Percentiles rank a stretch among this genome's conserved stretches.
These are phyloP conservation scores for Begonia fuchsioides DNA, from an alignment of 306 rosid genomes.

Conservation along the genomic window DNA sequence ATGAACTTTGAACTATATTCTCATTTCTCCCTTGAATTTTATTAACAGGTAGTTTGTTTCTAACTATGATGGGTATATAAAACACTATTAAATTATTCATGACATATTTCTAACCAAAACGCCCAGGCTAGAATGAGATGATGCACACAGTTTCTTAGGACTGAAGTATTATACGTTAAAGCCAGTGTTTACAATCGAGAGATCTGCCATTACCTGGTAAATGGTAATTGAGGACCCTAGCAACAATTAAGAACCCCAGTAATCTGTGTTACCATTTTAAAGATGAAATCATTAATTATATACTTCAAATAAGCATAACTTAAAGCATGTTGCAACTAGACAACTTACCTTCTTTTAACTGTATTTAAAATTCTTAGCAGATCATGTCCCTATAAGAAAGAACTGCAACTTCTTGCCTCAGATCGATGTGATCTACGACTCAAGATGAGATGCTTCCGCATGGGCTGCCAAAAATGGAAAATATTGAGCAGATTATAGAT, in stretches of 20 bases:
- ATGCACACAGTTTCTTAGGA: background rate
- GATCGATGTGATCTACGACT: slow-evolving; percentile 56
- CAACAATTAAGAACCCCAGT: no score
- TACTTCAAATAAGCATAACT: no score
- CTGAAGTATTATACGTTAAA: slow-evolving; percentile 39
- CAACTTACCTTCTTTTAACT: no score
- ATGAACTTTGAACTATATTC: background rate
- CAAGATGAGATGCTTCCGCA: slow-evolving; percentile 50
- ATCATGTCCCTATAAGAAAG: slow-evolving; percentile 54
- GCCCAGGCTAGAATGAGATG: background rate
- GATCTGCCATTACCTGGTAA: no score
- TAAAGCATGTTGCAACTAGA: no score
- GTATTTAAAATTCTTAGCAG: slow-evolving; percentile 39
- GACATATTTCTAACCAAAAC: background rate
- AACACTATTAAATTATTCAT: background rate
- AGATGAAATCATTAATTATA: no score
- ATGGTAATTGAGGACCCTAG: no score
- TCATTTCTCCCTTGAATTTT: background rate
- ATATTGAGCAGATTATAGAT: slow-evolving; percentile 43
- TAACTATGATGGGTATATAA: no score
- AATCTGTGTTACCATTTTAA: no score
- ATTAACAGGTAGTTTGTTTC: slow-evolving; percentile 55
- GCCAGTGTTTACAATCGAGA: slow-evolving; percentile 51
- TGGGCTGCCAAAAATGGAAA: slow-evolving; percentile 24
- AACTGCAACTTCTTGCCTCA: slow-evolving; percentile 35